These are phyloP conservation scores for Cordyceps javanica DNA, from an alignment of 2,329 filamentous ascomycete genomes.

Conservation along the genomic window DNA sequence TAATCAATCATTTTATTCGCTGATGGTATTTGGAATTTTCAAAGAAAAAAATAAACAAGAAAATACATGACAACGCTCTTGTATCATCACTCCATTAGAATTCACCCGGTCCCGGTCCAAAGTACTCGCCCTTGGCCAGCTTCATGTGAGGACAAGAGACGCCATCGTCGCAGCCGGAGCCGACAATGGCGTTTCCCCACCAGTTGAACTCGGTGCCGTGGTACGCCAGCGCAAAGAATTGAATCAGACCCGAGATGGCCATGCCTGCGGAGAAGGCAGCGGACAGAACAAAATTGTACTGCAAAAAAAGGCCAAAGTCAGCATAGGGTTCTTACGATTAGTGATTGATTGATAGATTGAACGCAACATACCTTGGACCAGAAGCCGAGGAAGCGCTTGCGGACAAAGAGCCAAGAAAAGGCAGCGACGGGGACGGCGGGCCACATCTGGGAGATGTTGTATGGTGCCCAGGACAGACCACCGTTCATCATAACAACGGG, in stretches of 20 bases:
- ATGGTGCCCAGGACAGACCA: constrained; percentile 34
- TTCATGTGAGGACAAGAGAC: constrained; percentile 19
- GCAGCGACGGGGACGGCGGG: constrained; percentile 41
- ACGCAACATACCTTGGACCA: constrained; percentile 37
- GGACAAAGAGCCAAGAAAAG: constrained; percentile 42
- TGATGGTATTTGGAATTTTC: background rate
- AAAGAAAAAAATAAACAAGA: background rate
- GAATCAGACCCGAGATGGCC: constrained; percentile 35
- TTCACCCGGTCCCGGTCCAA: constrained; percentile 19
- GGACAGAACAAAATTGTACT: constrained; percentile 34
- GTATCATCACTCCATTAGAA: no score
- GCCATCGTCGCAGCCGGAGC: constrained; percentile 34
- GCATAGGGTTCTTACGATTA: background rate
- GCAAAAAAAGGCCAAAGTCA: background rate
- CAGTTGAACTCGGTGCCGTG: constrained; percentile 30
- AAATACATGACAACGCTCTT: no score
- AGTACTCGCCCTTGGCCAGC: constrained; percentile 21
- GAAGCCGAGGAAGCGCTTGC: constrained; percentile 37
- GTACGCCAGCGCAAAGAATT: constrained; percentile 38
- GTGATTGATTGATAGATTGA: background rate
- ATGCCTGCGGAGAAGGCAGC: constrained; percentile 37
- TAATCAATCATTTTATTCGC: background rate
- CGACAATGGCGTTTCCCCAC: constrained; percentile 32
- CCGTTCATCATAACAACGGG: constrained; percentile 37
- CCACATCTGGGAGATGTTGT: constrained; percentile 40